Percentiles rank a stretch among this genome's conserved stretches.
Conservation (phyloP, 805 yeast genomes). For the Metschnikowia hibisci region DNA sequence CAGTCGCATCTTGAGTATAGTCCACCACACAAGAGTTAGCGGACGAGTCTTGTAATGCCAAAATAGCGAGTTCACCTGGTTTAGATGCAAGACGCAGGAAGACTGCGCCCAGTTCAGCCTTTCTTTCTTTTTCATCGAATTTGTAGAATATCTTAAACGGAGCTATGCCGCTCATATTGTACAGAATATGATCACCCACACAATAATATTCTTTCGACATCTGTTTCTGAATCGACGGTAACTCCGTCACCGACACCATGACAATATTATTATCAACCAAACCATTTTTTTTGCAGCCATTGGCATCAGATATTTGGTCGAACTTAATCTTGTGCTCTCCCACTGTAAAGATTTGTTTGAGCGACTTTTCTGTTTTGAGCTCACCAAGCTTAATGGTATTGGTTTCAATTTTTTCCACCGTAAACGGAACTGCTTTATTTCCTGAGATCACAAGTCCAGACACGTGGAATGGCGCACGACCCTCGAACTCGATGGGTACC, state of each 20-base stretch:
- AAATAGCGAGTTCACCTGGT: slow-evolving; percentile 71
- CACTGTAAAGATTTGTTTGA: slow-evolving; percentile 45
- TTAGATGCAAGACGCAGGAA: slow-evolving; percentile 71
- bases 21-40: slow-evolving; percentile 69
- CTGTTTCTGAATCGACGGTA: slow-evolving; percentile 57
- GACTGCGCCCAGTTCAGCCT: slow-evolving; percentile 46
- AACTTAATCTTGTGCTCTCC: slow-evolving; percentile 69
- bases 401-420: slow-evolving; percentile 41
- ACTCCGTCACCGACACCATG: slow-evolving; percentile 64
- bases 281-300: slow-evolving; percentile 58
- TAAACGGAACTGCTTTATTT: slow-evolving; percentile 47
- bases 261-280: slow-evolving; percentile 36
- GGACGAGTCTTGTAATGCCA: slow-evolving; percentile 68
- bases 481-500: slow-evolving; percentile 53
- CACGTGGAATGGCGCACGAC: slow-evolving; percentile 59
- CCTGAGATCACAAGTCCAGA: slow-evolving; percentile 57
- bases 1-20: slow-evolving; percentile 38
- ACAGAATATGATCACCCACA: slow-evolving; percentile 86
- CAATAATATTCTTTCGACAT: slow-evolving; percentile 52
- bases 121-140: slow-evolving; percentile 60
- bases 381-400: slow-evolving; percentile 14
- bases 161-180: slow-evolving; percentile 70
- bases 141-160: slow-evolving; percentile 75
- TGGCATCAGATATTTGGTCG: slow-evolving; percentile 56
- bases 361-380: slow-evolving; percentile 22